Conservation (phyloP, 495 filamentous ascomycete species). For the Jackrogersella multiformis region DNA sequence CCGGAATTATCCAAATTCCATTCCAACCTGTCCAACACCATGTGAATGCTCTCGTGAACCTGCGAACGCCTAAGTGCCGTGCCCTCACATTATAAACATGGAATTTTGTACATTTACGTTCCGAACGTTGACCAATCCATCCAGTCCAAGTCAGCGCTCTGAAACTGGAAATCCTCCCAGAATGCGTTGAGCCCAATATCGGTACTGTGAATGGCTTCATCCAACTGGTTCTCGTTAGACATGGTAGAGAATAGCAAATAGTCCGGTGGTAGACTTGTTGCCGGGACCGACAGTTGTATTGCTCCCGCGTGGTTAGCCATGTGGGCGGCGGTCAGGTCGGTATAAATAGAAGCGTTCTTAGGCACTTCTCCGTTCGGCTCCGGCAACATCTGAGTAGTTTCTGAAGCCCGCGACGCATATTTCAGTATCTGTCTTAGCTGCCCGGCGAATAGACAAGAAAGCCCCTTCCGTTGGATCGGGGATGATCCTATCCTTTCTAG, state of each 20-base stretch:
- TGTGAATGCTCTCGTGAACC: slow-evolving; percentile 24
- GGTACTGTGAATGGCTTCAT: slow-evolving; percentile 47
- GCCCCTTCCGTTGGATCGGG: slow-evolving; percentile 69
- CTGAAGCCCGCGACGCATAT: slow-evolving; percentile 39
- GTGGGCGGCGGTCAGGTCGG: slow-evolving; percentile 34
- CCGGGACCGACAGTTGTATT: slow-evolving; percentile 38
- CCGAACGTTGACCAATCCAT: slow-evolving; percentile 49
- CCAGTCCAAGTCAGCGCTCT: slow-evolving; percentile 46
- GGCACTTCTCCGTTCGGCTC: slow-evolving; percentile 32
- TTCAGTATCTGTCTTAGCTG: slow-evolving; percentile 46
- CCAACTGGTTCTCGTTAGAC: slow-evolving; percentile 47
- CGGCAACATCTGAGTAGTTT: slow-evolving; percentile 24
- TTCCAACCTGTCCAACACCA: slow-evolving; percentile 23
- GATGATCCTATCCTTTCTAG: slow-evolving; percentile 72
- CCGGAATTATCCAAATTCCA: slow-evolving; percentile 21
- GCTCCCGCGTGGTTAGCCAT: slow-evolving; percentile 35
- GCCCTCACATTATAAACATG: slow-evolving; percentile 2
- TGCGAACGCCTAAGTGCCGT: slow-evolving; percentile 34
- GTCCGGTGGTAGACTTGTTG: slow-evolving; percentile 41
- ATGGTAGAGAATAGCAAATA: slow-evolving; percentile 48
- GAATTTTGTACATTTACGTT: slow-evolving; percentile 31
- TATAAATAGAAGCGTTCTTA: slow-evolving; percentile 36
- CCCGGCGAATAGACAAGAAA: slow-evolving; percentile 46
- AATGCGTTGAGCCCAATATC: slow-evolving; percentile 46
- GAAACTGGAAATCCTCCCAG: slow-evolving; percentile 47